Percentiles rank a stretch among this genome's conserved stretches.
Evolutionary conservation across 192 early-diverging fungal species (phyloP).

Genomic region (Coemansia sp.): DNA sequence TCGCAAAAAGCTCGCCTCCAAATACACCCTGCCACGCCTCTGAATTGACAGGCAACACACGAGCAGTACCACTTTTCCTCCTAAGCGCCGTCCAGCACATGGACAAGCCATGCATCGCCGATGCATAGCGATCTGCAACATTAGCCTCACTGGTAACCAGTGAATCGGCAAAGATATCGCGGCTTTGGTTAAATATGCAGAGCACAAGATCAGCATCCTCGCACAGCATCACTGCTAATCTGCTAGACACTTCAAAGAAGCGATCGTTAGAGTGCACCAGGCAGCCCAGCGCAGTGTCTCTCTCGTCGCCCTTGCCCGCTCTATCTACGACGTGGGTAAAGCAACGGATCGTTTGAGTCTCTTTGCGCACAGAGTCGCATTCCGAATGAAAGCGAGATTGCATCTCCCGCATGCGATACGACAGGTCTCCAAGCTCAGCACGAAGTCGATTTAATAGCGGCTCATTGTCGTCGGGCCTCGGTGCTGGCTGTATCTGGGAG

Average conservation of each 20-base stretch:
- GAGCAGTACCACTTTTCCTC: not conserved
- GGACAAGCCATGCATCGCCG: conserved; percentile 8
- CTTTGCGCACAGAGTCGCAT: conserved; percentile 1
- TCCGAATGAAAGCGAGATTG: conserved; percentile 5
- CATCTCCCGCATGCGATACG: conserved; percentile 20
- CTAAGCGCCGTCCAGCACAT: conserved; percentile 19
- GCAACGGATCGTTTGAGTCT: conserved; percentile 11
- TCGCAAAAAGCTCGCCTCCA: conserved; percentile 11
- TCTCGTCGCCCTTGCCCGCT: not conserved
- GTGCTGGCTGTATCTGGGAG: not conserved
- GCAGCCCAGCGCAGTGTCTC: not conserved
- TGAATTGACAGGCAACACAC: not conserved
- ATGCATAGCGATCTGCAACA: conserved; percentile 5
- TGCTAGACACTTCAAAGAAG: conserved; percentile 30
- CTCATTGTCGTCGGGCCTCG: conserved; percentile 5
- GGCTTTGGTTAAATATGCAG: conserved; percentile 10
- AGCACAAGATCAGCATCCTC: conserved; percentile 16
- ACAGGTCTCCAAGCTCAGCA: conserved; percentile 48
- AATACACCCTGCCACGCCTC: not conserved
- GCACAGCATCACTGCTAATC: not conserved
- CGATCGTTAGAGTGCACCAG: conserved; percentile 21
- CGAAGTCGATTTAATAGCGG: conserved; percentile 24
- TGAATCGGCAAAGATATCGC: not conserved
- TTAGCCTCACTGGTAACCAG: not conserved
- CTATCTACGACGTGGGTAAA: not conserved